Conservation (phyloP, 441 rosid genomes). For the Syzygium malaccense region DNA sequence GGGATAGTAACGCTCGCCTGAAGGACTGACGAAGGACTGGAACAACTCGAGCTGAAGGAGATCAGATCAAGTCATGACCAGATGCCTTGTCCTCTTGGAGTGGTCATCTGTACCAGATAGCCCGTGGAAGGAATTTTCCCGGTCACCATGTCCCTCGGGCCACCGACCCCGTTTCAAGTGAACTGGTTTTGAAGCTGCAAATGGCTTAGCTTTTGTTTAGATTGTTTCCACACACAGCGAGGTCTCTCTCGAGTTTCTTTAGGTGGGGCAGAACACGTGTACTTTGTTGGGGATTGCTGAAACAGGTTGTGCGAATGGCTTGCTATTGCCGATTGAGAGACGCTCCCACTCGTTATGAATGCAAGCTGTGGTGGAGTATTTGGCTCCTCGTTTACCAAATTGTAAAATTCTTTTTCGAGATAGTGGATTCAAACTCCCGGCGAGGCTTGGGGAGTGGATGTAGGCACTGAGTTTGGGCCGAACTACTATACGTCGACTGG, state of each 20-base stretch:
- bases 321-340: background rate
- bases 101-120: no score
- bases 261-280: no score
- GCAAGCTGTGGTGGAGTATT: background rate
- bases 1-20: no score
- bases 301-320: background rate
- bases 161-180: no score
- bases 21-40: no score
- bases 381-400: background rate
- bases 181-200: no score
- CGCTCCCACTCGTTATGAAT: background rate
- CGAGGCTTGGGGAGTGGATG: background rate
- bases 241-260: background rate
- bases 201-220: no score
- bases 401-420: background rate
- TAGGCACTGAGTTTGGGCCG: background rate
- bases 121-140: no score
- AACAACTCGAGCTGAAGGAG: no score
- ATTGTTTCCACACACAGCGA: background rate
- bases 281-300: no score
- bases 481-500: background rate
- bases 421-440: rapidly evolving
- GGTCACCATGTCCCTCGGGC: no score
- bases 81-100: background rate
- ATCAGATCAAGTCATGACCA: background rate